phyloP scores from a whole-genome alignment of 208 protist genomes.

The Leishmania amazonensis region DNA sequence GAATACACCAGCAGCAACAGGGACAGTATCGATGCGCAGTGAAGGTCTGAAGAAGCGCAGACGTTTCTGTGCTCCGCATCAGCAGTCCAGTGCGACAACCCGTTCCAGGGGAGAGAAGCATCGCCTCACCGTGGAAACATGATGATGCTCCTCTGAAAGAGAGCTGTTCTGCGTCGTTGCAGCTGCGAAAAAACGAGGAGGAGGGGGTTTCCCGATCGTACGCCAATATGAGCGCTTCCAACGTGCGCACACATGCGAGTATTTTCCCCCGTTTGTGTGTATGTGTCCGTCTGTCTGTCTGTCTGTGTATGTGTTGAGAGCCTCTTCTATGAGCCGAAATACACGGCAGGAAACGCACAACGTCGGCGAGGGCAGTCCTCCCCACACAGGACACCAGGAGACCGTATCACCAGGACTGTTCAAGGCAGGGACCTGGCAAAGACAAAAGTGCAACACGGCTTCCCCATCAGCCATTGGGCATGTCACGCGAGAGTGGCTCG shows the following conservation, averaged over 20 bases:
- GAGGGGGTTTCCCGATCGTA: not conserved
- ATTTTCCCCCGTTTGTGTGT: not conserved
- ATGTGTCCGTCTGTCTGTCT: not conserved
- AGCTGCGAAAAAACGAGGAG: not conserved
- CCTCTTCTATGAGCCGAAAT: not conserved
- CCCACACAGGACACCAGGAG: not conserved
- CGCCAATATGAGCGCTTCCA: not conserved
- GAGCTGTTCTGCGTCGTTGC: not conserved
- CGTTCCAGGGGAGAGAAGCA: conserved; percentile 1
- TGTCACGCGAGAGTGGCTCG: not conserved
- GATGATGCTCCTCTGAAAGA: not conserved
- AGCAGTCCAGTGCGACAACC: not conserved
- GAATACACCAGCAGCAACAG: not conserved
- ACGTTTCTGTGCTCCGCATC: not conserved
- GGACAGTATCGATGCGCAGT: not conserved
- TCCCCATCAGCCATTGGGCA: not conserved
- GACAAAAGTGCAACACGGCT: not conserved
- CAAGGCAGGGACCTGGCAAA: not conserved
- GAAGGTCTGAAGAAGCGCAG: not conserved
- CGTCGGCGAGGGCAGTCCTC: not conserved
- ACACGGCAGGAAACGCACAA: not conserved
- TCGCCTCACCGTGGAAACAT: not conserved
- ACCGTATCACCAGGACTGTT: not conserved
- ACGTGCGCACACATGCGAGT: too few relatives aligned
- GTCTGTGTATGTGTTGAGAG: not conserved